Base-by-base conservation (phyloP, 495 filamentous ascomycete species). In the Terfezia claveryi region DNA sequence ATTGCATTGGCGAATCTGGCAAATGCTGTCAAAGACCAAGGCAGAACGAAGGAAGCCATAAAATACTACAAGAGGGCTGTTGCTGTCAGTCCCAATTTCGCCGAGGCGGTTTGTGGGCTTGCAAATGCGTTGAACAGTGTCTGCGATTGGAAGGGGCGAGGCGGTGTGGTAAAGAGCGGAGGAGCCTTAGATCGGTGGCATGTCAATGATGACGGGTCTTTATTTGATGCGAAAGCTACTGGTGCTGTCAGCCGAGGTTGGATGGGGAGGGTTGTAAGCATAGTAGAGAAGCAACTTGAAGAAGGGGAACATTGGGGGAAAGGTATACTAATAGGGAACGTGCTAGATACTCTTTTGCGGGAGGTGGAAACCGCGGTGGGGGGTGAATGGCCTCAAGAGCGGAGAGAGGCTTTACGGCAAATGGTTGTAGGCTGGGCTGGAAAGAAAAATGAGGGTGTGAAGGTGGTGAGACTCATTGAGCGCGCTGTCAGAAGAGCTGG, bases 11-110 rank as follows among this genome's bases (percentile, higher is more conserved):
- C 91, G 37, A 99, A 99, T 64, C 73, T 99, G 53, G 91, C 91
- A 32, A 99, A 99, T 68, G 91, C 91, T 0, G 91, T 99, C 51
- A 99, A 96, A 68, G 91, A 99, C 66, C 84, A 92, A 64, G 92
- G 92, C 10, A 77, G 81, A 49, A 84, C 94, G 57, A 85, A 78
- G 55, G 91, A 99, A 59, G 92, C 91, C 6, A 95, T 99, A 52
- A 68, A 69, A 16, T 96, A 92, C 66, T 99, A 99, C 71, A 81
- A 77, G 59, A 79, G 88, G 57, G 91, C 91, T 37, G 91, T 99
- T 51, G 74, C 76, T 50, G 79, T 86, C 37, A 99, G 89, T 60
- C 91, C 91, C 0, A 83, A 94, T 23, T 99, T 99, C 69, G 87
- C 92, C 11, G 91, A 96, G 69, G 91, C 91, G 4, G 88, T 96